Evolutionary conservation across 106 monocot species (phyloP).

Genomic region (Ottelia alismoides): DNA sequence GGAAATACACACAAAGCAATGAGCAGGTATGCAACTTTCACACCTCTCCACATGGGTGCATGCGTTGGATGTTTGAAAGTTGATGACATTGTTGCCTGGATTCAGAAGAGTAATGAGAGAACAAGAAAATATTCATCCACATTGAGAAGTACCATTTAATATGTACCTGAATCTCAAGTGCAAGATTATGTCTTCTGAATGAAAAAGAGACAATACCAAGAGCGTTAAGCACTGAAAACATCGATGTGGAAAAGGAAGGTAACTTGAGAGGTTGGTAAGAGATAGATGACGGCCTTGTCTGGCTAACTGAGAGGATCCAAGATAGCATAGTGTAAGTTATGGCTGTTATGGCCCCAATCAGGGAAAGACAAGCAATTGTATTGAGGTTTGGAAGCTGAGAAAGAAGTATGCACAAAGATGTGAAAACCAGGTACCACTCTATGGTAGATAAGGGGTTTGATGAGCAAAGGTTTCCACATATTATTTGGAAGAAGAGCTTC

Average conservation of each 20-base stretch:
- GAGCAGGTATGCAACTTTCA: slow-evolving; percentile 74
- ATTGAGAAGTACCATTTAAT: neutral
- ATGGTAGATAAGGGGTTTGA: slow-evolving; percentile 77
- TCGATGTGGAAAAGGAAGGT: slow-evolving; percentile 24
- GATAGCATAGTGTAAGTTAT: slow-evolving; percentile 70
- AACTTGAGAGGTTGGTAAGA: slow-evolving; percentile 54
- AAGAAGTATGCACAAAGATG: slow-evolving; percentile 72
- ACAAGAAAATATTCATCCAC: neutral
- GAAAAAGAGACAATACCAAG: slow-evolving; percentile 93
- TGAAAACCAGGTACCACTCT: slow-evolving; percentile 97
- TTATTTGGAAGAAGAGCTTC: slow-evolving; percentile 92
- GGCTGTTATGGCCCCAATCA: slow-evolving; percentile 86
- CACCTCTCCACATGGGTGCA: slow-evolving; percentile 97
- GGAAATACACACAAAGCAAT: slow-evolving; percentile 90
- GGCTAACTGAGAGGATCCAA: slow-evolving; percentile 93
- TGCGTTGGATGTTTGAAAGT: slow-evolving; percentile 96
- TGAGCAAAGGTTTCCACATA: slow-evolving; percentile 67
- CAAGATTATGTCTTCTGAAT: slow-evolving; percentile 95
- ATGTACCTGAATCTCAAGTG: slow-evolving; percentile 96
- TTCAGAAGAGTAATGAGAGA: neutral
- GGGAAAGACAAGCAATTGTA: slow-evolving; percentile 87
- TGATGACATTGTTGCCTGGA: slow-evolving; percentile 91
- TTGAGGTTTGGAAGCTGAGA: slow-evolving; percentile 99
- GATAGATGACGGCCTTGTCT: slow-evolving; percentile 44
- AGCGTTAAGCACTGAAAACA: slow-evolving; percentile 64